A percentile compares a stretch with the other conserved stretches of the same genome.
phyloP scores from a whole-genome alignment of 2,329 filamentous ascomycete species.

The Colletotrichum plurivorum region DNA sequence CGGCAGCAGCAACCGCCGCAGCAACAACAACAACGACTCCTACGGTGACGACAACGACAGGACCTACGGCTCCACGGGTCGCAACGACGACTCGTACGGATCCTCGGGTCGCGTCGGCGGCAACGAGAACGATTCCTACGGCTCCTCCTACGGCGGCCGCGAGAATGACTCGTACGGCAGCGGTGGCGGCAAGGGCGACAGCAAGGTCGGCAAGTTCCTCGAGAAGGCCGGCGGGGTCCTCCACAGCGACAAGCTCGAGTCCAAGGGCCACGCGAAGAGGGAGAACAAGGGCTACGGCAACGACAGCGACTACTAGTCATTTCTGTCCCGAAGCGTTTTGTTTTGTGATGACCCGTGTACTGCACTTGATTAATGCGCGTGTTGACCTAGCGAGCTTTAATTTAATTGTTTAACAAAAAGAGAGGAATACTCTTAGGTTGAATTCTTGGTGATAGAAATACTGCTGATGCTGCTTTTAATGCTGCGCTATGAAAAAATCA shows the following conservation, averaged over 20 bases:
- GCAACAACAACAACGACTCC: conserved; percentile 39
- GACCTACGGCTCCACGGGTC: conserved; percentile 43
- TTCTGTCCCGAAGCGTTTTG: not conserved
- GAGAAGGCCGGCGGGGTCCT: conserved; percentile 70
- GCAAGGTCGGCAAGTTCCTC: conserved; percentile 68
- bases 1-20: conserved; percentile 28
- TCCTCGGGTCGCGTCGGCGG: conserved; percentile 29
- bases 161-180: conserved; percentile 39
- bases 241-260: conserved; percentile 60
- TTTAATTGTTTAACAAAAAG: not conserved
- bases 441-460: not conserved
- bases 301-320: conserved; percentile 16
- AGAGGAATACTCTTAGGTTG: not conserved
- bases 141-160: conserved; percentile 37
- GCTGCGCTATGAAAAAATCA: not conserved
- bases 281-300: conserved; percentile 54
- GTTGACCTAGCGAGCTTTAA: not conserved
- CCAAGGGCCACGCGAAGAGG: conserved; percentile 66
- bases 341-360: not conserved
- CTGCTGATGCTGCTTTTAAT: not conserved
- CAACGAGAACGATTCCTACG: conserved; percentile 40
- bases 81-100: conserved; percentile 42
- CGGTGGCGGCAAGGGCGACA: conserved; percentile 45
- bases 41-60: conserved; percentile 27
- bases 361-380: not conserved